Evolutionary conservation across 768 basidiomycete species (phyloP), one percentile per base, ranked within the genome.

Genomic region (Postia placenta): DNA sequence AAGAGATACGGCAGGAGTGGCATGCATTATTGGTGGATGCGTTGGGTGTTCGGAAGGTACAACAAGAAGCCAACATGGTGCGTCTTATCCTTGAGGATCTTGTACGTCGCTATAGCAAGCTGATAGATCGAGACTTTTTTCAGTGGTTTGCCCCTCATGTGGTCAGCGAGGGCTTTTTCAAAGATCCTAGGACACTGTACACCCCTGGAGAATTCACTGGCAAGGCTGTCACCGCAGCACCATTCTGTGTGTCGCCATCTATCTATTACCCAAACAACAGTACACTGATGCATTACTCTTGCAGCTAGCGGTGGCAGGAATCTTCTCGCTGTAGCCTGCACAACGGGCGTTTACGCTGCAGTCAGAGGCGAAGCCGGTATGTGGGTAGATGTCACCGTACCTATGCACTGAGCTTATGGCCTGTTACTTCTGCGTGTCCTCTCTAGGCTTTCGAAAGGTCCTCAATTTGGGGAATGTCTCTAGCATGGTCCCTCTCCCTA

Each of bases 31-130:
- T 92, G 17, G 68, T 76, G 3, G 76, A 89, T 52, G 75, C 86
- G 5, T 70, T 87, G 24, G 80, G 70, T 1, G 69, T 92, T 5
- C 72, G 85, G 54, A 75, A 74, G 54, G 83, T 74, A 6, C 67
- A 80, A 42, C 79, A 80, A 53, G 90, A 91, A 37, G 75, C 73
- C 15, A 91, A 87, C 56, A 81, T 81, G 81, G 90, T 88, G 54
- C 22, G 71, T 58, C 15, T 48, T 9, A 45, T 40, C 39, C 11
- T 25, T 23, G 4, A 2, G n/a, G n/a, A n/a, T n/a, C n/a, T n/a
- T n/a, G n/a, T n/a, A n/a, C n/a, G n/a, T n/a, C n/a, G n/a, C n/a
- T n/a, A n/a, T n/a, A n/a, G n/a, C n/a, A n/a, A n/a, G n/a, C n/a
- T n/a, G n/a, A n/a, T n/a, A n/a, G n/a, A n/a, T n/a, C n/a, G n/a